Evolutionary conservation across 1,284 basidiomycete genomes (phyloP).

Genomic region (Butyriboletus appendiculatus): DNA sequence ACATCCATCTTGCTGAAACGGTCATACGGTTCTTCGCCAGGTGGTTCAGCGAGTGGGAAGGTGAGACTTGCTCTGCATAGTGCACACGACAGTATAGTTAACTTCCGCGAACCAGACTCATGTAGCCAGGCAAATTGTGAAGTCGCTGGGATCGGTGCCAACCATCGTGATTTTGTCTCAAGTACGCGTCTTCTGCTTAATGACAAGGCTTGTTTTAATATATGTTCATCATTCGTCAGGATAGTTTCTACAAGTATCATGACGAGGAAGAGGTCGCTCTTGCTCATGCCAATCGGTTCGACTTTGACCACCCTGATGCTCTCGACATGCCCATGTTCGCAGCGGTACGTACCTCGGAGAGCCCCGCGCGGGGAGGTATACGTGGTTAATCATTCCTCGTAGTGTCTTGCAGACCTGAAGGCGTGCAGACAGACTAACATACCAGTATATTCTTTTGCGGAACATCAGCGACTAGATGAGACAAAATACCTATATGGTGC

Average conservation of each 20-base stretch:
- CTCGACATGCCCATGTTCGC: slow-evolving; percentile 91
- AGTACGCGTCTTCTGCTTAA: slow-evolving; percentile 38
- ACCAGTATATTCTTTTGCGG: slow-evolving; percentile 91
- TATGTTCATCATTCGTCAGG: slow-evolving; percentile 46
- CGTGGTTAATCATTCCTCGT: slow-evolving; percentile 4
- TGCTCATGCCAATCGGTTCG: slow-evolving; percentile 84
- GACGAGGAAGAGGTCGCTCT: slow-evolving; percentile 75
- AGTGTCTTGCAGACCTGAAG: slow-evolving; percentile 88
- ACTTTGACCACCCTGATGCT: slow-evolving; percentile 94
- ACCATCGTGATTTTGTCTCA: slow-evolving; percentile 89
- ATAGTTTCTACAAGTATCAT: slow-evolving; percentile 91
- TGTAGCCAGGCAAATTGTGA: slow-evolving; percentile 88
- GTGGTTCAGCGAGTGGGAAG: slow-evolving; percentile 94
- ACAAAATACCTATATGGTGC: slow-evolving; percentile 95
- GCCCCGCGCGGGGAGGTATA: background rate
- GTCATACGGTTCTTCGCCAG: slow-evolving; percentile 36
- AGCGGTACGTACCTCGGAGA: slow-evolving; percentile 48
- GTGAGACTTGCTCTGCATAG: slow-evolving; percentile 41
- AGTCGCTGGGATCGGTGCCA: slow-evolving; percentile 80
- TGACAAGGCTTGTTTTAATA: background rate
- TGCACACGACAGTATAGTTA: slow-evolving; percentile 12
- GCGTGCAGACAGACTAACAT: slow-evolving; percentile 81
- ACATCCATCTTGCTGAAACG: slow-evolving; percentile 28
- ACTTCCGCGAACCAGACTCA: slow-evolving; percentile 62
- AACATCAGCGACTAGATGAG: slow-evolving; percentile 87